A percentile compares a stretch with the other conserved stretches of the same genome.
These are phyloP conservation scores for Nymphaea colorata DNA, from an alignment of 164 flowering plant genomes.

Conservation along the genomic window DNA sequence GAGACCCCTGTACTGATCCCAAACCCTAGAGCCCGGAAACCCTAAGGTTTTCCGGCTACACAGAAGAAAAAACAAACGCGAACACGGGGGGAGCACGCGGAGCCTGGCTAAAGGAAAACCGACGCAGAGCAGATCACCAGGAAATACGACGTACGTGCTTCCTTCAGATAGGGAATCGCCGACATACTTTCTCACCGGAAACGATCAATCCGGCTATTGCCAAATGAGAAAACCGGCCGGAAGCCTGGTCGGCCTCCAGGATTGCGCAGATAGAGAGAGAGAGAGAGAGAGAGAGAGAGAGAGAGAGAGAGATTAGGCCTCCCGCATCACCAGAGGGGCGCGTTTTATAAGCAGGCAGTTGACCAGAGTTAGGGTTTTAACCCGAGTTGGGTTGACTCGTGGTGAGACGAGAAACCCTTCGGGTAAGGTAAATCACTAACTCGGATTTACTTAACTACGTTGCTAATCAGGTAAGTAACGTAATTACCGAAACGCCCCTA, in stretches of 20 bases:
- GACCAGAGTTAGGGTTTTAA: not conserved
- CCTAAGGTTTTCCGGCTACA: not conserved
- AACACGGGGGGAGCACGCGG: not conserved
- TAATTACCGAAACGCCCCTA: too few relatives aligned
- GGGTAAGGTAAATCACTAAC: not conserved
- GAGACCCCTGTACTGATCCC: not conserved
- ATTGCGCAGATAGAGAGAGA: not conserved
- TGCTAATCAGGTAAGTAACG: too few relatives aligned
- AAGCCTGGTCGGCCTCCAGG: not conserved
- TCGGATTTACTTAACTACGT: too few relatives aligned
- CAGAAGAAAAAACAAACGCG: not conserved
- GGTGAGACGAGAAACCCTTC: too few relatives aligned
- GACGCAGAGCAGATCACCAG: slow-evolving; percentile 1
- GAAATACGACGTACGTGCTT: slow-evolving; percentile 1
- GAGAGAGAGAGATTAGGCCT: too few relatives aligned
- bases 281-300: not conserved
- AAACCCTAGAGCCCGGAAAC: not conserved
- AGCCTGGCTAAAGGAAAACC: not conserved
- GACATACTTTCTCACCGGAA: not conserved
- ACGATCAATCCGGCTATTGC: not conserved
- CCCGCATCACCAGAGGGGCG: not conserved
- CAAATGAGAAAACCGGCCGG: not conserved
- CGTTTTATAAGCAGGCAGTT: not conserved
- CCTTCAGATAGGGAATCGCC: not conserved
- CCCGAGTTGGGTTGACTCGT: not conserved